phyloP scores from a whole-genome alignment of 2,329 filamentous ascomycete genomes.

The Phoma herbarum region DNA sequence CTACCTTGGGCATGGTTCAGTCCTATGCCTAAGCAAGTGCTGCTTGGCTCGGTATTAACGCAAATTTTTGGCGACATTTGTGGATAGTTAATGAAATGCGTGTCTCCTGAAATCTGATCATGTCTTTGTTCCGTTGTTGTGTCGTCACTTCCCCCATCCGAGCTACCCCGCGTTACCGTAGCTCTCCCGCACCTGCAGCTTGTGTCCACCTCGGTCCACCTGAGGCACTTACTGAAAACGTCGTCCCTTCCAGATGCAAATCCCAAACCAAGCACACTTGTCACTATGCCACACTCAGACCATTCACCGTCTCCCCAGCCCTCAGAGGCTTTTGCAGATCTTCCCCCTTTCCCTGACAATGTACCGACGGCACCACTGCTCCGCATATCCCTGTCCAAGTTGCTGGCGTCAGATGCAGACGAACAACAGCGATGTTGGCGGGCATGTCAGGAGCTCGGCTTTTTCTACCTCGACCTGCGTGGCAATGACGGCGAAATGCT shows the following conservation, averaged over 20 bases:
- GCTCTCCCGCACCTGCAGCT: constrained; percentile 14
- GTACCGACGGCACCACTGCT: constrained; percentile 54
- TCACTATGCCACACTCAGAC: constrained; percentile 37
- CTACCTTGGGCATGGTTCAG: constrained; percentile 28
- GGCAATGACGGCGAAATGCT: constrained; percentile 50
- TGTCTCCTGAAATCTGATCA: constrained; percentile 22
- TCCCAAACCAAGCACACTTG: background rate
- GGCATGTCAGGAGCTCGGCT: constrained; percentile 60
- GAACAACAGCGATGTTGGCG: constrained; percentile 53
- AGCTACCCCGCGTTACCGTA: constrained; percentile 33
- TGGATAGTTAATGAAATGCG: constrained; percentile 52
- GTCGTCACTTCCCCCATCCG: constrained; percentile 8
- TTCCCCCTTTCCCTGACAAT: constrained; percentile 55
- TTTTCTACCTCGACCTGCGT: constrained; percentile 65
- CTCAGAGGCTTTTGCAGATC: constrained; percentile 34
- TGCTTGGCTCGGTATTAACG: constrained; percentile 35
- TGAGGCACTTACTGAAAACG: background rate
- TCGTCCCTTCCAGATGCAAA: background rate
- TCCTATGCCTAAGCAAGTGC: constrained; percentile 28
- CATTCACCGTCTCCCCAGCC: constrained; percentile 23
- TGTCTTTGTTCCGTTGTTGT: background rate
- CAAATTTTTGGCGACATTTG: constrained; percentile 45
- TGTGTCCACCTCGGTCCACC: constrained; percentile 13
- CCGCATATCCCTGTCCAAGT: constrained; percentile 53
- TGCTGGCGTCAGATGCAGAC: constrained; percentile 45